Base-by-base conservation (phyloP, 768 basidiomycete genomes). In the Tylopilus rubrobrunneus region DNA sequence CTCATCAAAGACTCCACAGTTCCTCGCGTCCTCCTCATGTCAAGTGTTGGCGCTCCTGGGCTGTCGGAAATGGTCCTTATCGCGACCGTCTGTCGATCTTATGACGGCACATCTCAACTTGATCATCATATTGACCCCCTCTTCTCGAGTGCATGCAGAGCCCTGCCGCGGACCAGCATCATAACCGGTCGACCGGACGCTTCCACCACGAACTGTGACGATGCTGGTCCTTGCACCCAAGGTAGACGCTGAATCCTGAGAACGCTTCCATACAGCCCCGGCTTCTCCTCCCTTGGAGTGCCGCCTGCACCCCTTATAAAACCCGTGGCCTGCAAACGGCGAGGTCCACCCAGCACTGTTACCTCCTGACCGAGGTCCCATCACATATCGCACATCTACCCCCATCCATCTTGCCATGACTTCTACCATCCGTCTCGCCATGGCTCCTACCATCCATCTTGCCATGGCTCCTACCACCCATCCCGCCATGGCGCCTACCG, bases 221-320 rank as follows among this genome's bases (percentile, higher is more conserved):
- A 29, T n/a, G 3, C 25, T 8, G 31, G 37, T 12, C 47, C 48
- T 23, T 33, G 40, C 27, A 43, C 12, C 28, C 3, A 41, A 25
- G 27, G 49, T 25, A 51, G 46, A 50, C 58, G 56, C 58, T 39
- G 39, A 19, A 36, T 36, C 34, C 14, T 2, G 42, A 58, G 63
- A 63, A 65, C 5, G 55, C 39, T 48, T 28, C 29, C 51, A 37
- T 31, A 23, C 27, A 45, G 51, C 40, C 34, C 51, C 37, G 7
- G 37, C 48, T 47, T 36, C 39, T 53, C 45, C 58, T 46, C 52
- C 36, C 40, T 48, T 46, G 48, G 43, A 46, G 29, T 28, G 19
- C 31, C 6, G 44, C 56, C 45, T 37, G 17, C 33, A 45, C 19
- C 36, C 19, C 28, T 53, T 53, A 54, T 61, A 67, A 65, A 55